Evolutionary conservation across 177 flowering plant genomes (phyloP), one percentile per base, ranked within the genome.

Genomic region (Vitis hybrid): DNA sequence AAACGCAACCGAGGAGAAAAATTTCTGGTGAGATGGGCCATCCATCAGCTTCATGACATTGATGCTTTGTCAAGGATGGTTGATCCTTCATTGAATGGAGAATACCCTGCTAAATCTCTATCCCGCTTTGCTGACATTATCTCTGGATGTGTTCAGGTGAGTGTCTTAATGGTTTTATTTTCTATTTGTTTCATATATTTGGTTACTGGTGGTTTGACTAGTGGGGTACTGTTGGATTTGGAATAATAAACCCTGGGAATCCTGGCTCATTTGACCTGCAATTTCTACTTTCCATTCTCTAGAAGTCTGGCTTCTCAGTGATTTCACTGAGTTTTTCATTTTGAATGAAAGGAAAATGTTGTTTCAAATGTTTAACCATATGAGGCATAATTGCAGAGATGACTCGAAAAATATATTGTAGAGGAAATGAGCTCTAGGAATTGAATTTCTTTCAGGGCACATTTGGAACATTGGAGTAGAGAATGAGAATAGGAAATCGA

Each of bases 81-180:
- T 67, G 99, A 95, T 80, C 98, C 98, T 76, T 85, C 94, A 75
- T 88, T 95, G 0, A 76, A 71, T 61, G 92, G 92, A 63, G 76
- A 73, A 51, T 95, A 88, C 74, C 88, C 96, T 20, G 87, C 84
- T 17, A 95, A 93, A 73, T 95, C 97, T 9, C 78, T 95, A 67
- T 95, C 99, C 35, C 85, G 82, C 77, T 93, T 91, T 81, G 97
- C 92, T 8, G 99, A 95, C 72, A 88, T 95, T 13, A 93, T 93
- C 64, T 85, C 97, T 53, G 84, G 92, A 0, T 95, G 98, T 82
- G 82, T 93, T 64, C 93, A 89, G 94, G 99, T 93, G 66, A 81
- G 81, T 67, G 66, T 58, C 32, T 73, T 63, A 46, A 54, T 11
- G n/a, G 3, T 63, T 48, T 30, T 7, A n/a, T 56, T 68, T 7